Base-by-base conservation (phyloP, 1,284 basidiomycete species). In the Pseudozyma hubeiensis region DNA sequence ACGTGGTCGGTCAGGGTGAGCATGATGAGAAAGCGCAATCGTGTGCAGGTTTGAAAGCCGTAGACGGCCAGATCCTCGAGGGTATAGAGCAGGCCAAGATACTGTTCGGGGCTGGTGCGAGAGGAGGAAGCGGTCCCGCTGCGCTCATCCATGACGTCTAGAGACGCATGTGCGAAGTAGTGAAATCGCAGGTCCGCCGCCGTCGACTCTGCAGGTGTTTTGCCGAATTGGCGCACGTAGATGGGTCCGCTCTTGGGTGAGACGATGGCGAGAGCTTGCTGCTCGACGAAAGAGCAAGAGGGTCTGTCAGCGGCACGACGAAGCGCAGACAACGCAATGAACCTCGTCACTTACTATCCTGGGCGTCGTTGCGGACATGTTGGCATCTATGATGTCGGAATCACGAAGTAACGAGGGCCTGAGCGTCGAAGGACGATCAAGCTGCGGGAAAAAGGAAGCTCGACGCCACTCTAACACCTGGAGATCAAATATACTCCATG, bases 31-130 rank as follows among this genome's bases (percentile, higher is more conserved):
- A 85, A 75, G 48, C 82, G 81, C 52, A 84, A 53, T 16, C 80
- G 67, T 14, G 84, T 83, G 53, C 80, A 83, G 14, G 81, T 84
- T 37, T 84, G 83, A 40, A 84, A 85, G 52, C 84, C 84, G 53
- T 85, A 85, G 9, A 85, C 71, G 0, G 84, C 84, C 41, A 85
- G 75, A 56, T 85, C 84, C 44, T 85, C 84, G 68, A 85, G 79
- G 0, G 82, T 82, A 53, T 81, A 82, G 5, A 85, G 75, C 37
- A 85, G 55, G 3, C 84, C 84, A 10, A 84, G 71, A 62, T 85
- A 85, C 39, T 79, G 78, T 31, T 85, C 84, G 1, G 73, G 69
- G 33, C 69, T 78, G 57, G 74, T 68, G 31, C 76, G 70, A 6
- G 60, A 55, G 9, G 64, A 56, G 1, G 63, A 44, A 11, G 10